These are phyloP conservation scores for Mycena pura DNA, from an alignment of 768 basidiomycete genomes.

Conservation along the genomic window DNA sequence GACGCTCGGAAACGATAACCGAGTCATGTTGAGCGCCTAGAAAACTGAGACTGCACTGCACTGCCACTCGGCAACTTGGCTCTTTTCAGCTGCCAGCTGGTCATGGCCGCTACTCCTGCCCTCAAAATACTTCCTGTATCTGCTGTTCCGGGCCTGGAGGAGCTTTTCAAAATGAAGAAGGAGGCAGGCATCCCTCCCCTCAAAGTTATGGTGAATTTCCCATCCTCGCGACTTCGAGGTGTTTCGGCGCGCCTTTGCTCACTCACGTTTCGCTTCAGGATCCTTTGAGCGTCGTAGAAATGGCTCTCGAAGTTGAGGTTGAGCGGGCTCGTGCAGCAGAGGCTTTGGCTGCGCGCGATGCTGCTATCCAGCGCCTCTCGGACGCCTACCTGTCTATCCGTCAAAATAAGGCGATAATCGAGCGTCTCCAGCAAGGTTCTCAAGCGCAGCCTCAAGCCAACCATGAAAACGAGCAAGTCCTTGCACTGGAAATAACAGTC, in stretches of 20 bases:
- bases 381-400: conserved; percentile 66
- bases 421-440: conserved; percentile 51
- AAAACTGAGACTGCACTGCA: neutral
- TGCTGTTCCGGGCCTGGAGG: conserved; percentile 13
- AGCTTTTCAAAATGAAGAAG: conserved; percentile 18
- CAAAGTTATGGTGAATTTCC: conserved; percentile 15
- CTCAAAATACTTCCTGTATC: conserved; percentile 6
- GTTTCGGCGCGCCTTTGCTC: conserved; percentile 1
- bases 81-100: neutral
- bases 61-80: neutral
- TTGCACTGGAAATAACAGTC: conserved; percentile 44
- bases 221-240: neutral
- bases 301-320: conserved; percentile 60
- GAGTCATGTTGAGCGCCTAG: neutral
- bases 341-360: conserved; percentile 68
- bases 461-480: conserved; percentile 45
- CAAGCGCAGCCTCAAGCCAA: conserved; percentile 31
- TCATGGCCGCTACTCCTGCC: conserved; percentile 6
- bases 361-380: conserved; percentile 60
- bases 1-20: neutral
- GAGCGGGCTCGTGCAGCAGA: conserved; percentile 61
- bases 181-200: conserved; percentile 7
- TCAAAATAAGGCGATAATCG: conserved; percentile 62
- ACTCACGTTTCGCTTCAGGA: conserved; percentile 40
- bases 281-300: conserved; percentile 55